Base-by-base conservation (phyloP, 176 grass and related monocot genomes). In the Musa acuminata region DNA sequence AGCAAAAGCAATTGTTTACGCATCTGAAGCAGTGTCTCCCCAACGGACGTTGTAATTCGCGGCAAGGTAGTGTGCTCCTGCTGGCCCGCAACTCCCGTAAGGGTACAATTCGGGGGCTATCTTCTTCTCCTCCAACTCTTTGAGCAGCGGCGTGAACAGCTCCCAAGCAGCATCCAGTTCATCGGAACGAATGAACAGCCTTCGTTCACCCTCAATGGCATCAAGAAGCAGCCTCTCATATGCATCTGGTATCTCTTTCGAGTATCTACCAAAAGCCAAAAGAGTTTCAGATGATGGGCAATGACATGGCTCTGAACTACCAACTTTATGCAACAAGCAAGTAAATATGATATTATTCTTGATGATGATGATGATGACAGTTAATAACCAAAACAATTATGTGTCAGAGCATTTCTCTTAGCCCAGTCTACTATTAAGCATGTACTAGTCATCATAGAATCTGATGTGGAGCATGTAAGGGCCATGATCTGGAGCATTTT, bases 131-230 rank as follows among this genome's bases (percentile, higher is more conserved):
- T 96, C 93, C 71, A 96, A 51, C 19, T 87, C 90, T 79, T 92
- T 88, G 8, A 96, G 80, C 10, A 96, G 77, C 21, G 93, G 90
- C 0, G 93, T 92, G 83, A 96, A 96, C 59, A 96, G 87, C 9
- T 62, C 74, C 93, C 93, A 96, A 49, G 93, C 93, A 74, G 93
- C 93, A 64, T 92, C 89, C 77, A 96, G 64, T 82, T 96, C 93
- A n/a, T 96, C 93, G 1, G 93, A 96, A 3, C 93, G 89, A 81
- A 96, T 96, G 79, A 96, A 96, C 71, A 96, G 87, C 27, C 93
- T 84, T 29, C 93, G 85, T 83, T 96, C 93, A 12, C 93, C 93
- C 80, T 92, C 93, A 3, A 96, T 88, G 9, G 93, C 93, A 20
- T 96, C 93, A 52, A 96, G 87, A 76, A 96, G 71, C 23, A 96